These are phyloP conservation scores for Phytophthora cryptogea DNA, from an alignment of 352 stramenopile species.

Conservation along the genomic window DNA sequence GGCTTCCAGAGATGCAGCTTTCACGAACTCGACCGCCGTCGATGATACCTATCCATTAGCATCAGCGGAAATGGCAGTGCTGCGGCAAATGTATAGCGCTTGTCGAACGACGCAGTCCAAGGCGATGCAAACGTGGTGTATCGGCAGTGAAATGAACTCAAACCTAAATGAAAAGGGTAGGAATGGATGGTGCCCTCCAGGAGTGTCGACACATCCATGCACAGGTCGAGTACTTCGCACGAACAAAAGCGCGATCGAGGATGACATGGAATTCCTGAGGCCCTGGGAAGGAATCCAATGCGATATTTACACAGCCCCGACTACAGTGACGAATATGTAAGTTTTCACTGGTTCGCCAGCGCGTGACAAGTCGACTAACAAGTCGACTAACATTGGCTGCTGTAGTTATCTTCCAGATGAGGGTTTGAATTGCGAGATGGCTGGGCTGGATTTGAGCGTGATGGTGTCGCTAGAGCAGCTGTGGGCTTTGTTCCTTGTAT, in stretches of 20 bases:
- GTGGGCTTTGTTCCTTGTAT: conserved; percentile 32
- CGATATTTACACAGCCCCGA: conserved; percentile 66
- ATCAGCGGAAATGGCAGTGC: conserved; percentile 38
- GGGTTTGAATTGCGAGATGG: conserved; percentile 50
- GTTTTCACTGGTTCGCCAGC: background rate
- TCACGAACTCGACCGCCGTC: conserved; percentile 24
- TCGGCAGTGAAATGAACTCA: conserved; percentile 26
- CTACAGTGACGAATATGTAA: conserved; percentile 76
- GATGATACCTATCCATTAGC: conserved; percentile 63
- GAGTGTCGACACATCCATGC: conserved; percentile 64
- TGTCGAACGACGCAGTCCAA: conserved; percentile 52
- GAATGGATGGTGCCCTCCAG: conserved; percentile 41
- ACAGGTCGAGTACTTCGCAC: conserved; percentile 53
- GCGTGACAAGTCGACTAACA: background rate
- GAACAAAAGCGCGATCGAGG: conserved; percentile 19
- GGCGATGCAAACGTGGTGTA: conserved; percentile 69
- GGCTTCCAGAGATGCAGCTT: conserved; percentile 8
- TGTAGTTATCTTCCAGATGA: conserved; percentile 60
- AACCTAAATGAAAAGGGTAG: conserved; percentile 11
- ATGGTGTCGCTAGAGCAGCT: conserved; percentile 79
- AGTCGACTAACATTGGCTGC: background rate
- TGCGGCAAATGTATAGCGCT: conserved; percentile 52
- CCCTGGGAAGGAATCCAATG: conserved; percentile 76
- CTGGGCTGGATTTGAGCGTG: conserved; percentile 58
- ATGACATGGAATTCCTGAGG: conserved; percentile 51